Evolutionary conservation across 148 eudicot species (phyloP), one percentile per base, ranked within the genome.

Genomic region (Chenopodium album): DNA sequence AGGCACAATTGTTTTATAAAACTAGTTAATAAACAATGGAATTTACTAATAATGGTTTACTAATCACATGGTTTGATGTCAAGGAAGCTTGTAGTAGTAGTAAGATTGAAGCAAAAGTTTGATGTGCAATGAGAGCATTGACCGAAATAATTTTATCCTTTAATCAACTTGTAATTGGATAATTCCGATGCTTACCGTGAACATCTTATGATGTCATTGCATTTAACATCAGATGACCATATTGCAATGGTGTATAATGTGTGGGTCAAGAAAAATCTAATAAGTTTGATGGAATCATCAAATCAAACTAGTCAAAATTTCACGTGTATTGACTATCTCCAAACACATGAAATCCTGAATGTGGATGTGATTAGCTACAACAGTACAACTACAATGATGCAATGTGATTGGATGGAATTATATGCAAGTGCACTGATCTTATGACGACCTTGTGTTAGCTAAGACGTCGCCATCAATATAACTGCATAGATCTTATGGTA

Each of bases 51-150:
- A 29, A 79, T 71, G 37, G 23, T 71, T 59, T 9, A 14, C 62
- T 56, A 56, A 16, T 56, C 22, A 52, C 20, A 69, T 79, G 80
- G 52, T 77, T n/a, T 64, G 22, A 31, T 79, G 75, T 67, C 28
- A 50, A 31, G 34, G 17, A 73, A 37, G 19, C 59, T 17, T 31
- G 48, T 16, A 20, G 31, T n/a, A 7, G 11, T 72, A 59, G 59
- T 52, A 19, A 16, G 46, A 56, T 32, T 70, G 1, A 69, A 79
- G 73, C 75, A 5, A 12, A 79, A 52, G 46, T 32, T 34, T 70
- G 20, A 47, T 20, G 52, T 78, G 31, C 6, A 46, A 46, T 65
- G 65, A 69, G 75, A 52, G 31, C 14, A 69, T 68, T 32, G 32
- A 13, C 20, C 47, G 50, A 2, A 19, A 1, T 46, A 1, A 19